Base-by-base conservation (phyloP, 805 yeast genomes). In the Hanseniaspora lindneri region DNA sequence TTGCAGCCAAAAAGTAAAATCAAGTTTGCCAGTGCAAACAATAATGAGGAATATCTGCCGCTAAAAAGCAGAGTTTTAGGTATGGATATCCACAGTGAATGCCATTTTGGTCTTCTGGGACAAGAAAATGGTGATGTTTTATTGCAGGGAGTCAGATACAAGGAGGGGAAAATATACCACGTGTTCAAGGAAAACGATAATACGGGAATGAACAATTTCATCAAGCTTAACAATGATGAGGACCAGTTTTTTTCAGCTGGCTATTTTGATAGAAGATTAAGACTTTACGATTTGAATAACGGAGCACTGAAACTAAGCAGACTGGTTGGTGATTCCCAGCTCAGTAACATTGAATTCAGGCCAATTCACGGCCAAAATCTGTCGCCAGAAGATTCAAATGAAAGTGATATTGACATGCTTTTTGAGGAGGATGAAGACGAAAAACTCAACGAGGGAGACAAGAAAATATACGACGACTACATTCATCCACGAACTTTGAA, bases 91-190 rank as follows among this genome's bases (percentile, higher is more conserved):
- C 94, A 92, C 56, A 70, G 77, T 20, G 84, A 83, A 56, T 84
- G 92, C 3, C 67, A 78, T 36, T 92, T 96, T 92, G 67, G 92
- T 39, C 61, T 88, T 16, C 73, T 89, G 30, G 98, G 98, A 0
- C 70, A 87, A 20, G 69, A 74, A 35, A 73, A 77, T 28, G 98
- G 98, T 24, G 96, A 96, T 1, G 84, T 92, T 28, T 72, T 86
- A 1, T 60, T 92, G 51, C 95, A 87, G 61, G 78, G 94, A 1
- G 75, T 85, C 55, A 69, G 95, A 47, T 80, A 84, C 56, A 76
- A 73, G 58, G 96, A 89, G 62, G 97, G 97, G 4, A 61, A 72
- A 13, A 76, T 83, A 4, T 81, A 80, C 39, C 88, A 87, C 56
- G 83, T 83, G 62, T 79, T 92, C 60, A 70, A 71, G 43, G 54